phyloP scores from a whole-genome alignment of 352 stramenopile species.

The Poterioochromonas sp. region DNA sequence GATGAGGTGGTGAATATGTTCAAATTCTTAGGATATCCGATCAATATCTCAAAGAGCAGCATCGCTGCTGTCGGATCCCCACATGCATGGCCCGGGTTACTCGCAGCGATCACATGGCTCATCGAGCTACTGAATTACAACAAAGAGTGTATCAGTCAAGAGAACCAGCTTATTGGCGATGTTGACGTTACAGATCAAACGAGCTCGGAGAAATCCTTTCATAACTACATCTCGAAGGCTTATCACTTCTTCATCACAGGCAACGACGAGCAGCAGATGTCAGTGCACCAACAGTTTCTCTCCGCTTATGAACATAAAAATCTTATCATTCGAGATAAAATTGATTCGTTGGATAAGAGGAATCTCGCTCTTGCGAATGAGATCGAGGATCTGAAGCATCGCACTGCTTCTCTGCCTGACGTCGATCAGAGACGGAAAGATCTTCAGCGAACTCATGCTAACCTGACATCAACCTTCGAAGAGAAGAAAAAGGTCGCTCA shows the following conservation, averaged over 20 bases:
- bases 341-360: constrained; percentile 32
- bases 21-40: constrained; percentile 78
- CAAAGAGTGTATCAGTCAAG: neutral
- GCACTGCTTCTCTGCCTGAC: constrained; percentile 57
- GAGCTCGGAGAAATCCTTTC: constrained; percentile 70
- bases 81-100: constrained; percentile 87
- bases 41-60: constrained; percentile 85
- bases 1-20: constrained; percentile 72
- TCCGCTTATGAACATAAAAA: constrained; percentile 39
- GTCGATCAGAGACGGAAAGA: constrained; percentile 58
- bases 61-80: constrained; percentile 71
- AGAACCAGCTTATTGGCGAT: neutral
- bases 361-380: constrained; percentile 51
- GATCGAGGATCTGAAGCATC: constrained; percentile 48
- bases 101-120: constrained; percentile 91
- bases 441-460: neutral
- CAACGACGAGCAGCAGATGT: constrained; percentile 75
- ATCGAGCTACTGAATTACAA: constrained; percentile 85
- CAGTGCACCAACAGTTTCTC: constrained; percentile 64
- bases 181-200: neutral
- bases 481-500: constrained; percentile 64
- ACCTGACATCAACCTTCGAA: constrained; percentile 42
- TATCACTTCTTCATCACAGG: constrained; percentile 85
- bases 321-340: constrained; percentile 8
- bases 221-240: constrained; percentile 78